phyloP scores from a whole-genome alignment of 2,329 filamentous ascomycete species.

The Pseudogymnoascus sp. region DNA sequence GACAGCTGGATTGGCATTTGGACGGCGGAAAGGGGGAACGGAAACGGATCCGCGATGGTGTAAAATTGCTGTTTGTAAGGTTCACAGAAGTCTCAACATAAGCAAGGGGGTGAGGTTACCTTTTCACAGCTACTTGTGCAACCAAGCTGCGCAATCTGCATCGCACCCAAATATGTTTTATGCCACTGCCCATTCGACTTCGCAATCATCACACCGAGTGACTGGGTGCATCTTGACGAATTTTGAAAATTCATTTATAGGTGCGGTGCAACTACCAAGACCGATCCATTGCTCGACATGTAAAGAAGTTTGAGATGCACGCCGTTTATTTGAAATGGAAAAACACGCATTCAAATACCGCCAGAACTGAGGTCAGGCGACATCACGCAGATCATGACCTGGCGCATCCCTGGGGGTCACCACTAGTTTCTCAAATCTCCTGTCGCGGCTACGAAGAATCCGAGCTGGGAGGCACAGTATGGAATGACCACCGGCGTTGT shows the following conservation, averaged over 20 bases:
- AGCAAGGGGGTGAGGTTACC: background rate
- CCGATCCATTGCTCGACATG: background rate
- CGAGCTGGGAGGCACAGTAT: background rate
- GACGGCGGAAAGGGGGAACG: background rate
- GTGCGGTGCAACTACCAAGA: background rate
- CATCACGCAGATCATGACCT: background rate
- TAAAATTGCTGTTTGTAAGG: background rate
- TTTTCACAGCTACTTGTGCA: background rate
- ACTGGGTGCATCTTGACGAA: background rate
- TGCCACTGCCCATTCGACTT: background rate
- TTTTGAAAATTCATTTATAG: background rate
- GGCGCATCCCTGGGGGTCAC: background rate
- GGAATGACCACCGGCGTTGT: background rate
- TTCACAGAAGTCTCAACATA: background rate
- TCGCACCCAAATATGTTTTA: background rate
- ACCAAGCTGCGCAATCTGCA: background rate
- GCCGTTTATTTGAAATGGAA: conserved; percentile 3
- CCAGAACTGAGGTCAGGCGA: background rate
- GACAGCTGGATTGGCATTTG: background rate
- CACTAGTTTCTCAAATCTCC: background rate
- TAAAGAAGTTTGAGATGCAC: background rate
- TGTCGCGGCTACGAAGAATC: background rate
- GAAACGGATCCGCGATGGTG: background rate
- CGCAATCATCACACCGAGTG: background rate
- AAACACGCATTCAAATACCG: background rate